Evolutionary conservation across 805 yeast species (phyloP).

Genomic region (Lipomyces yamanashiensis): DNA sequence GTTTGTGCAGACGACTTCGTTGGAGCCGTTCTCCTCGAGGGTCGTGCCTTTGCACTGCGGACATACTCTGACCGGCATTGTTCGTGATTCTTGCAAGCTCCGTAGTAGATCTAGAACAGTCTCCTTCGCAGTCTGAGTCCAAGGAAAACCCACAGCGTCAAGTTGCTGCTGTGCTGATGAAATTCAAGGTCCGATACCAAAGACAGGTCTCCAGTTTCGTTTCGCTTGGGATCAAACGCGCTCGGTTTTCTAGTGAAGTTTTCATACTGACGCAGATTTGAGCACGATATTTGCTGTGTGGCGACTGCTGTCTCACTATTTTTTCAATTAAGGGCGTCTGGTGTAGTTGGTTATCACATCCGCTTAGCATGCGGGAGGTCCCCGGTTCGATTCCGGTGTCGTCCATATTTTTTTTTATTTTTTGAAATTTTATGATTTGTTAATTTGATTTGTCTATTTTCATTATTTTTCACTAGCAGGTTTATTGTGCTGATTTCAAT

Average conservation of each 20-base stretch:
- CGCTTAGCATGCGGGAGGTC: slow-evolving; percentile 42
- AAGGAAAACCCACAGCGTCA: no score
- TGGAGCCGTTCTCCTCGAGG: slow-evolving; percentile 36
- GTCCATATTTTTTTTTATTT: slow-evolving; percentile 33
- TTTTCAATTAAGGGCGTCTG: slow-evolving; percentile 34
- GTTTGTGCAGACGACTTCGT: slow-evolving; percentile 71
- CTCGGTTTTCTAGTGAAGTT: background rate
- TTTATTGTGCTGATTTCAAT: background rate
- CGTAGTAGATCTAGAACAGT: background rate
- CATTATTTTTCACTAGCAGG: background rate
- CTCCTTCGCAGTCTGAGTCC: no score
- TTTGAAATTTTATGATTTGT: background rate
- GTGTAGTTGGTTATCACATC: slow-evolving; percentile 41
- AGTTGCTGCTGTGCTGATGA: no score
- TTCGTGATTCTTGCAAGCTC: background rate
- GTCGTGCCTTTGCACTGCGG: slow-evolving; percentile 29
- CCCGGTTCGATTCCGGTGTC: slow-evolving; percentile 41
- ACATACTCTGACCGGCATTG: slow-evolving; percentile 27
- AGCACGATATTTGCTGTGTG: background rate
- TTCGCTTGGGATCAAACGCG: background rate
- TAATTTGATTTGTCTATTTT: background rate
- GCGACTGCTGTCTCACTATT: background rate
- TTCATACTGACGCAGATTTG: background rate
- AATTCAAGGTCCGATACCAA: background rate
- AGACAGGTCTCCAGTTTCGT: background rate